These are phyloP conservation scores for Plasmodium chabaudi DNA, from an alignment of 169 alveolate genomes.

Conservation along the genomic window DNA sequence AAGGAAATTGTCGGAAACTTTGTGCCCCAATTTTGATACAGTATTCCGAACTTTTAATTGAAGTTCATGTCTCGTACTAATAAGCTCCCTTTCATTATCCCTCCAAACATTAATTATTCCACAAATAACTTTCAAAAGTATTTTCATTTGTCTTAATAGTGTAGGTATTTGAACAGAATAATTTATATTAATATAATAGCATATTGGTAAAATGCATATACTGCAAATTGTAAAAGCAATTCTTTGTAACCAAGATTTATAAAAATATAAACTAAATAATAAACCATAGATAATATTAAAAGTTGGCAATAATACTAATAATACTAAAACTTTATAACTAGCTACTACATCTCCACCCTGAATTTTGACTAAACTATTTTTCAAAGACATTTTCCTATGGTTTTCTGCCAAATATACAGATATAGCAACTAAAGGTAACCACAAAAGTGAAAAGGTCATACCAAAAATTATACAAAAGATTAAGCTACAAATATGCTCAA, in stretches of 20 bases:
- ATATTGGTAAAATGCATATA: slow-evolving; percentile 79
- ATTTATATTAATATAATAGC: slow-evolving; percentile 84
- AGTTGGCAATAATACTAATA: slow-evolving; percentile 89
- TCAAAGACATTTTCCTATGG: slow-evolving; percentile 86
- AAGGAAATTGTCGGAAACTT: slow-evolving; percentile 87
- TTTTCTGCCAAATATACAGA: slow-evolving; percentile 90
- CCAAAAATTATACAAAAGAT: slow-evolving; percentile 84
- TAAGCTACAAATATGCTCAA: slow-evolving; percentile 83
- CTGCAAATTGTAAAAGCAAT: slow-evolving; percentile 74
- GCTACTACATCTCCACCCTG: slow-evolving; percentile 92
- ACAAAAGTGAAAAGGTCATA: slow-evolving; percentile 89
- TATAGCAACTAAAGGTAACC: slow-evolving; percentile 90
- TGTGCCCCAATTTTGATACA: slow-evolving; percentile 87
- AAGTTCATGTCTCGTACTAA: slow-evolving; percentile 88
- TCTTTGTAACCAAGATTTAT: slow-evolving; percentile 76
- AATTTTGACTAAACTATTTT: slow-evolving; percentile 88
- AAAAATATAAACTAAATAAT: slow-evolving; percentile 81
- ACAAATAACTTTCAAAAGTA: slow-evolving; percentile 79
- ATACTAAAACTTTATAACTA: slow-evolving; percentile 91
- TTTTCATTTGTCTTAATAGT: slow-evolving; percentile 83
- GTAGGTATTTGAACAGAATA: slow-evolving; percentile 83
- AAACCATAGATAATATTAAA: slow-evolving; percentile 88
- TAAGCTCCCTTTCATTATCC: slow-evolving; percentile 89
- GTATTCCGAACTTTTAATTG: slow-evolving; percentile 87
- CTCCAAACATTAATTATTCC: slow-evolving; percentile 90